These are phyloP conservation scores for Phytophthora multivora DNA, from an alignment of 352 stramenopile species.

Conservation along the genomic window DNA sequence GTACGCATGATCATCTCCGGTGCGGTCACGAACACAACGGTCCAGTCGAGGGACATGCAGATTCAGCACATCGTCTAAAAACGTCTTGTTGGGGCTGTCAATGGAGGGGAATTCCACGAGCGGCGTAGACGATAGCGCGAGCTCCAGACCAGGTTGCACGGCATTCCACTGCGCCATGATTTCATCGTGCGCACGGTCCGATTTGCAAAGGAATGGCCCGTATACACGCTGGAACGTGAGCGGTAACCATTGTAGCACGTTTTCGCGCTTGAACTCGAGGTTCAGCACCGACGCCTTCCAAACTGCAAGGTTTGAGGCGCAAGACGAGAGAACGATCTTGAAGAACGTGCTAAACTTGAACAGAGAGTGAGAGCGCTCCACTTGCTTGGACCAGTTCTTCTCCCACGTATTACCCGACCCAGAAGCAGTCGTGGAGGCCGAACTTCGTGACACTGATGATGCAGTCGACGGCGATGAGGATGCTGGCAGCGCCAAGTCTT, in stretches of 20 bases:
- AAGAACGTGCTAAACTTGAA: slow-evolving; percentile 77
- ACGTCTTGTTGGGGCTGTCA: slow-evolving; percentile 58
- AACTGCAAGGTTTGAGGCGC: slow-evolving; percentile 65
- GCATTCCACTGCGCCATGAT: slow-evolving; percentile 69
- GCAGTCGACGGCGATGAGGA: slow-evolving; percentile 14
- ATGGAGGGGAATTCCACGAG: slow-evolving; percentile 74
- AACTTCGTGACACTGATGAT: slow-evolving; percentile 1
- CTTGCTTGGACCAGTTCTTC: slow-evolving; percentile 79
- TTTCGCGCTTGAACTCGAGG: slow-evolving; percentile 69
- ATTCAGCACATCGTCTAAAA: slow-evolving; percentile 80
- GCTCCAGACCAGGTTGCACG: slow-evolving; percentile 77
- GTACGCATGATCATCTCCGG: slow-evolving; percentile 82
- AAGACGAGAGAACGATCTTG: slow-evolving; percentile 74
- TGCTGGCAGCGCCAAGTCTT: slow-evolving; percentile 18
- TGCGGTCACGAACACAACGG: slow-evolving; percentile 79
- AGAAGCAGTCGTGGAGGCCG: slow-evolving; percentile 8
- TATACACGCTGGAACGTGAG: slow-evolving; percentile 77
- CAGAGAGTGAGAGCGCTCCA: slow-evolving; percentile 64
- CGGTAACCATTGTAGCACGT: slow-evolving; percentile 78
- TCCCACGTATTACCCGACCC: slow-evolving; percentile 53
- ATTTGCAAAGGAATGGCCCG: slow-evolving; percentile 72
- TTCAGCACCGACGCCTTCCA: slow-evolving; percentile 74
- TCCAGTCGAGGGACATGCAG: slow-evolving; percentile 82
- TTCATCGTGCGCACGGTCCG: slow-evolving; percentile 78
- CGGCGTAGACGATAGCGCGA: slow-evolving; percentile 60